Conservation (phyloP, 257 asterid genomes). For the Przewalskia tangutica region DNA sequence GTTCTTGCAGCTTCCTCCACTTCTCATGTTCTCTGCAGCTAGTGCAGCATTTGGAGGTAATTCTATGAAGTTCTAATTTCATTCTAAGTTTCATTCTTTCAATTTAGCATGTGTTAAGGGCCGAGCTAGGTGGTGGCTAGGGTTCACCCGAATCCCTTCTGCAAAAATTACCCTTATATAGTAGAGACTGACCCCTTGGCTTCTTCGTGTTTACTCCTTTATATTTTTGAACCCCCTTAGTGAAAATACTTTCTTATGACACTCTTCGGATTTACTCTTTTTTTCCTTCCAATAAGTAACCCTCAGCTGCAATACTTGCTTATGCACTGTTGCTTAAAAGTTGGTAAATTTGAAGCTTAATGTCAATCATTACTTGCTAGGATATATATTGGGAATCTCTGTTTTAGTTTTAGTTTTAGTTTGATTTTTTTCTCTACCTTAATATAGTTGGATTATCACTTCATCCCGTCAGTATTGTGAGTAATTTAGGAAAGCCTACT, state of each 20-base stretch:
- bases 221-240: too few relatives aligned
- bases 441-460: background rate
- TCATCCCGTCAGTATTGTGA: background rate
- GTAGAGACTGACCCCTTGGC: too few relatives aligned
- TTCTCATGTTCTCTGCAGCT: constrained; percentile 63
- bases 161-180: too few relatives aligned
- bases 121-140: too few relatives aligned
- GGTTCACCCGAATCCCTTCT: too few relatives aligned
- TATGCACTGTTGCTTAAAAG: background rate
- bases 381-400: background rate
- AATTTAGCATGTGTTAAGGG: background rate
- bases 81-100: background rate
- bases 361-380: background rate
- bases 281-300: background rate
- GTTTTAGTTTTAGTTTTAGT: too few relatives aligned
- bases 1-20: constrained; percentile 51
- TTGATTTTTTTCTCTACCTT: background rate
- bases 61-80: background rate
- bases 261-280: background rate
- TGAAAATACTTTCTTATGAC: background rate
- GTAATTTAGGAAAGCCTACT: background rate
- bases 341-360: background rate
- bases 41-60: constrained; percentile 91
- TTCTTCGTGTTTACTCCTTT: too few relatives aligned
- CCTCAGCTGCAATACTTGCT: background rate